A percentile compares a stretch with the other conserved stretches of the same genome.
Conservation (phyloP, 805 yeast genomes). For the Nakazawaea laoshanensis region DNA sequence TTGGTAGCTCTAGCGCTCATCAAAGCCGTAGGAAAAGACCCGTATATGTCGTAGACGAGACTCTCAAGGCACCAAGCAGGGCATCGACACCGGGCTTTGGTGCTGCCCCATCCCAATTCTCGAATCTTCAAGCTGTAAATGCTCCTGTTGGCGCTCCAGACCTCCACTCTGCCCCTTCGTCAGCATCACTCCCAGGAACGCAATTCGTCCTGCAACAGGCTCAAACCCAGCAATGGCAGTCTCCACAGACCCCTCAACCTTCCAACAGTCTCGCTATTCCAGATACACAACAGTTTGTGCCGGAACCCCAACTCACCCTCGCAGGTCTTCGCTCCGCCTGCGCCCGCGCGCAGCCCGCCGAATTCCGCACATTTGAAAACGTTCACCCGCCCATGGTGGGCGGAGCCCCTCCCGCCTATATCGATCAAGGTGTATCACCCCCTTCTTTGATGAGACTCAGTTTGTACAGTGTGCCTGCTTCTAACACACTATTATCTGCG, state of each 20-base stretch:
- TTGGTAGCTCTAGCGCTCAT: too few relatives aligned
- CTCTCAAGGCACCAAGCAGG: not conserved
- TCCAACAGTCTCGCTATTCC: too few relatives aligned
- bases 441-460: constrained; percentile 74
- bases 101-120: constrained; percentile 1
- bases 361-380: constrained; percentile 67
- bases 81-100: constrained; percentile 4
- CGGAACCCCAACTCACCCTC: constrained; percentile 6
- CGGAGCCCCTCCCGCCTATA: constrained; percentile 46
- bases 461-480: constrained; percentile 75
- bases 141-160: not conserved
- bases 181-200: constrained; percentile 5
- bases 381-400: constrained; percentile 82
- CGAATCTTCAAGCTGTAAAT: not conserved
- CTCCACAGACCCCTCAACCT: too few relatives aligned
- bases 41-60: constrained; percentile 9
- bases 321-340: constrained; percentile 5
- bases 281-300: too few relatives aligned
- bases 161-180: constrained; percentile 1
- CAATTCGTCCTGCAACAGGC: too few relatives aligned
- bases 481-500: constrained; percentile 58
- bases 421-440: constrained; percentile 80
- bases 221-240: too few relatives aligned
- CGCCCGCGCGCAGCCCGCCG: constrained; percentile 22
- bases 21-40: constrained; percentile 10